Base-by-base conservation (phyloP, 2,329 filamentous ascomycete genomes). In the Penicillium sclerotigenum region DNA sequence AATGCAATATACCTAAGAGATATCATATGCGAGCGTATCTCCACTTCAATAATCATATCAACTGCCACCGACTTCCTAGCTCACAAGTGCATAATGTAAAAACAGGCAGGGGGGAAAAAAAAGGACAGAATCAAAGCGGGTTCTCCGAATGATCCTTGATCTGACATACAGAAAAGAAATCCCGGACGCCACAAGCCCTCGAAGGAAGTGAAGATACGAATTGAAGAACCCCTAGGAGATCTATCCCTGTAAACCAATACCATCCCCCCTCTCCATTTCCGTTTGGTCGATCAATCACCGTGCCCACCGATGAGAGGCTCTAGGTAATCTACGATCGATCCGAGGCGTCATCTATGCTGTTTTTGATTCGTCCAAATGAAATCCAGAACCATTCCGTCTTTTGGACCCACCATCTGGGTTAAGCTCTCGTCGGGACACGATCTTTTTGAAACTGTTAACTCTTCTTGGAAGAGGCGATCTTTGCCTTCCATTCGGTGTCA, bases 21-120 rank as follows among this genome's bases (percentile, higher is more conserved):
- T 68, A 65, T 71, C 68, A 71, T 71, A 70, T 71, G 69, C 68
- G 68, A 51, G 56, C 47, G 9, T 46, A 10, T 13, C 26, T 54
- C 57, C 58, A 54, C 59, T 54, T 62, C 65, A 64, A 43, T 42
- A 64, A 43, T 42, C 28, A 50, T n/a, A 13, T 16, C 14, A 22
- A 13, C 24, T 29, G 24, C 24, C 31, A 36, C 46, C 11, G 9
- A 5, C 0, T n/a, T 18, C 41, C 36, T 18, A 18, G 16, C 22
- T 5, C 34, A 40, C 47, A n/a, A 34, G 33, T 20, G 22, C 50
- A 41, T 36, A 46, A 41, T 2, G 24, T 22, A 26, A 20, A 41
- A 42, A 31, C 4, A 16, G 40, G 14, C 4, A 16, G 40, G 14
- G 13, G 13, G 18, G 2, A 4, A 26, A 45, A 46, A 36, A 26